Conservation (phyloP, 169 alveolate genomes). For the Plasmodium coatneyi region DNA sequence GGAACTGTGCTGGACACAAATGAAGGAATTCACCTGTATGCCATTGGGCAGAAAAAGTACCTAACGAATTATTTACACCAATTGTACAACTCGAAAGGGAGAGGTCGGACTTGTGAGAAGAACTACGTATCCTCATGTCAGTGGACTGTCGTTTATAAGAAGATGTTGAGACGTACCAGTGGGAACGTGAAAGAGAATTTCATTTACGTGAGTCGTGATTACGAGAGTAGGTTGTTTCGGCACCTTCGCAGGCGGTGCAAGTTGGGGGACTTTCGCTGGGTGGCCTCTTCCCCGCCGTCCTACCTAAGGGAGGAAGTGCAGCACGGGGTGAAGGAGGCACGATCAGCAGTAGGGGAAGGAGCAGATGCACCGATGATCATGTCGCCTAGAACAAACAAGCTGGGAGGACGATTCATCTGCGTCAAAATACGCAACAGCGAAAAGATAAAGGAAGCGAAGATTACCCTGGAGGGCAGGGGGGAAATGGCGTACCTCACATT, state of each 20-base stretch:
- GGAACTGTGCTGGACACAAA: slow-evolving; percentile 33
- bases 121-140: slow-evolving; percentile 26
- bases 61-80: slow-evolving; percentile 32
- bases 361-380: not conserved
- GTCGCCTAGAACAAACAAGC: not conserved
- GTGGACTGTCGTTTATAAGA: slow-evolving; percentile 65
- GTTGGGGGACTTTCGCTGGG: not conserved
- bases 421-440: slow-evolving; percentile 55
- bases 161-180: not conserved
- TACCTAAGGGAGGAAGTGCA: not conserved
- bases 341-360: not conserved
- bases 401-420: not conserved
- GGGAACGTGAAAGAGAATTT: slow-evolving; percentile 12
- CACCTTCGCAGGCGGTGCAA: slow-evolving; percentile 18
- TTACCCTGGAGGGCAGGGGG: not conserved
- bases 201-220: slow-evolving; percentile 43
- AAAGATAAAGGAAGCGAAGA: slow-evolving; percentile 51
- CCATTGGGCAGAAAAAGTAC: slow-evolving; percentile 64
- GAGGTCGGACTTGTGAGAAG: slow-evolving; percentile 2
- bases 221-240: slow-evolving; percentile 1
- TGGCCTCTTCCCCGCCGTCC: slow-evolving; percentile 22
- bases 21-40: slow-evolving; percentile 30
- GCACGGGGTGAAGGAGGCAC: not conserved
- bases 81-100: slow-evolving; percentile 5
- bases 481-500: slow-evolving; percentile 4